phyloP scores from a whole-genome alignment of 2,329 filamentous ascomycete species.

The Colletotrichum sidae region DNA sequence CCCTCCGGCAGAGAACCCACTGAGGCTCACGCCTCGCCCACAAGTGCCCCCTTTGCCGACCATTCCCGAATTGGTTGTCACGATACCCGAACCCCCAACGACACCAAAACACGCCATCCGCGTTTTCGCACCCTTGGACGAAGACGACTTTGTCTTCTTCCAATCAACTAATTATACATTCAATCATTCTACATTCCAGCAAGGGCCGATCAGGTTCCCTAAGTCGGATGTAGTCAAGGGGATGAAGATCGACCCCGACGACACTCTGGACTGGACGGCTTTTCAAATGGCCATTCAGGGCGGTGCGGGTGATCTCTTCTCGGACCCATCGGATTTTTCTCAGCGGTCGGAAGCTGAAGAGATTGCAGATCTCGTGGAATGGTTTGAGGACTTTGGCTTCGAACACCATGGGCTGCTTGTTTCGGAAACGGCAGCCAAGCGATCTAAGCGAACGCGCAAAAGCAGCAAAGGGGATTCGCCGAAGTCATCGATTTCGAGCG shows the following conservation, averaged over 20 bases:
- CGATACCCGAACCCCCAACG: conserved; percentile 25
- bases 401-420: conserved; percentile 55
- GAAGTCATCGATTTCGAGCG: conserved; percentile 33
- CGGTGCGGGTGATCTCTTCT: conserved; percentile 63
- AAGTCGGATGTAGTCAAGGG: conserved; percentile 55
- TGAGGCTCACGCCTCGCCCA: conserved; percentile 7
- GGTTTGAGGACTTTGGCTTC: conserved; percentile 65
- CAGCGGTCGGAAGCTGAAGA: conserved; percentile 57
- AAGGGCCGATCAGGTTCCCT: conserved; percentile 66
- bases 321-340: conserved; percentile 56
- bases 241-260: conserved; percentile 56
- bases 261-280: conserved; percentile 71
- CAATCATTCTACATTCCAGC: conserved; percentile 61
- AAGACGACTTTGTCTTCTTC: conserved; percentile 61
- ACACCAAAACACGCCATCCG: conserved; percentile 11
- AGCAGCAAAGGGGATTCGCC: conserved; percentile 1
- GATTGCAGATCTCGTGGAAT: conserved; percentile 59
- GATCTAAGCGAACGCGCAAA: background rate
- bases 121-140: conserved; percentile 44
- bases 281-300: conserved; percentile 74
- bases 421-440: conserved; percentile 1
- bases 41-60: conserved; percentile 48
- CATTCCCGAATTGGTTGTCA: conserved; percentile 53
- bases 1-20: background rate
- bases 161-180: conserved; percentile 61